Percentiles rank a stretch among this genome's conserved stretches.
phyloP scores from a whole-genome alignment of 1,284 basidiomycete genomes.

The Ceratobasidium sp. region DNA sequence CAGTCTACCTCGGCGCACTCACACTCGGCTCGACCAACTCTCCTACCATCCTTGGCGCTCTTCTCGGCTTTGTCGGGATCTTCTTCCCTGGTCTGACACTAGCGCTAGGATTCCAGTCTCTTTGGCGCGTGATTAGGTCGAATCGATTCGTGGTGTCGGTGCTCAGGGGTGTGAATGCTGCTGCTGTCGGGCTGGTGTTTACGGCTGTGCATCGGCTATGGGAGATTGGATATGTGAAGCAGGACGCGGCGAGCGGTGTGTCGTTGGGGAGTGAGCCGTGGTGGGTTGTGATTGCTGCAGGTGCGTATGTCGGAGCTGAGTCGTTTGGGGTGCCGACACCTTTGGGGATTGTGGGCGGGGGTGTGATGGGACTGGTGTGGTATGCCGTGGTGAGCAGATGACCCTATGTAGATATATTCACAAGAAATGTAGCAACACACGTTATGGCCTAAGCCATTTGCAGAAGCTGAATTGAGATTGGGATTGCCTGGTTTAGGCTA shows the following conservation, averaged over 20 bases:
- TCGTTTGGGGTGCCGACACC: slow-evolving; percentile 56
- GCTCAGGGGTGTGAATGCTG: slow-evolving; percentile 65
- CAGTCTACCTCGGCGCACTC: slow-evolving; percentile 66
- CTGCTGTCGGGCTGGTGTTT: slow-evolving; percentile 65
- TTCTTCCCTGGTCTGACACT: slow-evolving; percentile 64
- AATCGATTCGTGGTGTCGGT: slow-evolving; percentile 56
- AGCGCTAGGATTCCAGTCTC: slow-evolving; percentile 62
- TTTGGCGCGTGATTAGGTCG: slow-evolving; percentile 61
- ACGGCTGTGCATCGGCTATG: slow-evolving; percentile 66
- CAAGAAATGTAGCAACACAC: too few relatives aligned
- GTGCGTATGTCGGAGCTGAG: slow-evolving; percentile 52
- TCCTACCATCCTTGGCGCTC: slow-evolving; percentile 57
- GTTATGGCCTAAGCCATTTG: too few relatives aligned
- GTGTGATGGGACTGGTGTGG: slow-evolving; percentile 56
- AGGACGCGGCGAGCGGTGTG: slow-evolving; percentile 50
- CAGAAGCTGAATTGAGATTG: too few relatives aligned
- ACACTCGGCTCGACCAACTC: slow-evolving; percentile 51
- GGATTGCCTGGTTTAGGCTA: too few relatives aligned
- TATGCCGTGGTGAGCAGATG: too few relatives aligned
- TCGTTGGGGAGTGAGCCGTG: slow-evolving; percentile 58
- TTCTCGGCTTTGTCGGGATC: slow-evolving; percentile 63
- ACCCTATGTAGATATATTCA: too few relatives aligned
- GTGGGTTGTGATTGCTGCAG: slow-evolving; percentile 57
- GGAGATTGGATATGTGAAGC: slow-evolving; percentile 49
- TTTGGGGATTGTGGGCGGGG: slow-evolving; percentile 54